Percentiles rank a stretch among this genome's conserved stretches.
Conservation (phyloP, 106 monocot genomes). For the Agapanthus africanus region DNA sequence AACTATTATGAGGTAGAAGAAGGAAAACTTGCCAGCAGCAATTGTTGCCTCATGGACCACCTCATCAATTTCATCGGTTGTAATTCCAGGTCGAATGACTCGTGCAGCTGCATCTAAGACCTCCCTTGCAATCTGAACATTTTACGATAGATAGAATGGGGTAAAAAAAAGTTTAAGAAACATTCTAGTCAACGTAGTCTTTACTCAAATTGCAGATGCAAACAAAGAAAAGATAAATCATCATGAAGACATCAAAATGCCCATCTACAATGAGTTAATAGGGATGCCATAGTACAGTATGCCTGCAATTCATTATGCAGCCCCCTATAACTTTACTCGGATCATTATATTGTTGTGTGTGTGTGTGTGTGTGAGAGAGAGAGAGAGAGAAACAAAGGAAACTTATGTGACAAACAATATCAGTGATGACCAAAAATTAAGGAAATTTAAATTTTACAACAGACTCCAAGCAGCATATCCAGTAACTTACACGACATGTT, state of each 20-base stretch:
- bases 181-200: no score
- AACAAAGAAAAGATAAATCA: no score
- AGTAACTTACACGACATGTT: constrained; percentile 86
- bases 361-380: no score
- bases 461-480: neutral
- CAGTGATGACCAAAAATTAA: neutral
- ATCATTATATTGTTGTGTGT: neutral
- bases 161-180: neutral
- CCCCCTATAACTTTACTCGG: neutral
- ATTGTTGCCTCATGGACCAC: constrained; percentile 89
- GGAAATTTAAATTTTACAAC: neutral
- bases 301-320: neutral
- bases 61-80: constrained; percentile 97
- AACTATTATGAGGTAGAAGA: neutral
- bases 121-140: constrained; percentile 87
- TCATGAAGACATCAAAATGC: neutral
- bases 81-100: constrained; percentile 78
- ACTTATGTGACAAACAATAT: neutral
- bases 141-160: constrained; percentile 3
- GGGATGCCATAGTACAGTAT: neutral
- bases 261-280: neutral
- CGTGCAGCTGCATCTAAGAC: constrained; percentile 95
- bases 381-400: neutral
- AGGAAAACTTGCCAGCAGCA: constrained; percentile 50
- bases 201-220: no score